Conservation (phyloP, 2,329 filamentous ascomycete species). For the Aschersonia sp. region DNA sequence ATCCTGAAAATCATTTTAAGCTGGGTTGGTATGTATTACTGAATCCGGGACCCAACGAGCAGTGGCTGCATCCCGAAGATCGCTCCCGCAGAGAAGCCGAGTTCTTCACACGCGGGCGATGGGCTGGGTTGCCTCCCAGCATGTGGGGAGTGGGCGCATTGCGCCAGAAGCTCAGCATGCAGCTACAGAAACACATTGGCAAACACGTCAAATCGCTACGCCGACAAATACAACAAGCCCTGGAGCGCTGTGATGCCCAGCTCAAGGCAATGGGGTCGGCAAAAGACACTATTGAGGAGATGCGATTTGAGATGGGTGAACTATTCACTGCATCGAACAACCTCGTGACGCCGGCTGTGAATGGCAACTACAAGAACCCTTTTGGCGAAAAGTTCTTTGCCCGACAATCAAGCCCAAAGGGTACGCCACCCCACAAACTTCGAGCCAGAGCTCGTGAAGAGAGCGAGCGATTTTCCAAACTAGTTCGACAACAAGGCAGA, state of each 20-base stretch:
- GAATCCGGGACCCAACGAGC: conserved; percentile 31
- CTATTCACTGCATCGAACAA: conserved; percentile 37
- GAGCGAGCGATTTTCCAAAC: conserved; percentile 31
- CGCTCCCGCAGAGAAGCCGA: conserved; percentile 27
- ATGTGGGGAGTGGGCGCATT: conserved; percentile 32
- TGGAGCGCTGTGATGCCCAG: conserved; percentile 32
- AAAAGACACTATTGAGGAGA: conserved; percentile 37
- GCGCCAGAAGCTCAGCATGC: conserved; percentile 32
- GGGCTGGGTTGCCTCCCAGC: conserved; percentile 28
- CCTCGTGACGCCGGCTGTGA: conserved; percentile 36
- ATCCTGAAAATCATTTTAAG: conserved; percentile 33
- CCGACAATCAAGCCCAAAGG: conserved; percentile 30
- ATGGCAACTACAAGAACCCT: conserved; percentile 41
- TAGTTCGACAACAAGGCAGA: conserved; percentile 34
- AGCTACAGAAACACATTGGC: conserved; percentile 36
- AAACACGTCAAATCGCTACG: conserved; percentile 35
- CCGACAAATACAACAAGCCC: conserved; percentile 33
- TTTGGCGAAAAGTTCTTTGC: conserved; percentile 36
- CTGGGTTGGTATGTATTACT: conserved; percentile 37
- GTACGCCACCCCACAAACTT: conserved; percentile 35
- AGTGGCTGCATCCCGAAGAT: conserved; percentile 26
- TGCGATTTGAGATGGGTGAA: conserved; percentile 38
- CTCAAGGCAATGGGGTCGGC: conserved; percentile 34
- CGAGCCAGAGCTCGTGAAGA: conserved; percentile 36
- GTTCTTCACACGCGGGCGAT: conserved; percentile 35